Percentiles rank a stretch among this genome's conserved stretches.
Evolutionary conservation across 441 rosid species (phyloP).

Genomic region (Croton laevigatus): DNA sequence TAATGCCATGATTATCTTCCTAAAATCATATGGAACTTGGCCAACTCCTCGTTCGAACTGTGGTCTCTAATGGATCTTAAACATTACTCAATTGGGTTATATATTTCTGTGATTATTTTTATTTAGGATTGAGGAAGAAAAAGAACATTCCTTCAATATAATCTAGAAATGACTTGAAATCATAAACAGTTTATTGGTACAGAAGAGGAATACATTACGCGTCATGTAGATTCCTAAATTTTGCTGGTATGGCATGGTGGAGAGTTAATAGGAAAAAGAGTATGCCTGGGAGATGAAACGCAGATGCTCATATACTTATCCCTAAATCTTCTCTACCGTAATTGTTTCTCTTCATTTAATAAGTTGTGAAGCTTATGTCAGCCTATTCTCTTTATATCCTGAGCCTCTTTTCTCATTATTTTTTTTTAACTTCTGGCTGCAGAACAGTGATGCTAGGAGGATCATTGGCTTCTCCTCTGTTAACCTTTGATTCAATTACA

Average conservation of each 20-base stretch:
- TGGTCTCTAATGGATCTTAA: not conserved
- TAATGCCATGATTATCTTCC: not conserved
- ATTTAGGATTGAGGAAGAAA: not conserved
- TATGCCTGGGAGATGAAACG: not conserved
- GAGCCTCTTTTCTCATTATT: not conserved
- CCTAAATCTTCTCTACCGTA: not conserved
- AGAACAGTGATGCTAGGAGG: slow-evolving; percentile 57
- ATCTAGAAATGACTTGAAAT: not conserved
- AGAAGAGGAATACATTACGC: not conserved
- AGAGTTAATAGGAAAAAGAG: not conserved
- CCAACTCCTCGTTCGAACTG: not conserved
- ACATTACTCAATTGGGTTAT: not conserved
- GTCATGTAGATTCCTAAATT: not conserved
- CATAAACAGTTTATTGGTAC: not conserved
- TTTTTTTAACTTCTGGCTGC: slow-evolving; percentile 4
- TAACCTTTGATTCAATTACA: slow-evolving; percentile 31
- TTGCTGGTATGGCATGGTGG: not conserved
- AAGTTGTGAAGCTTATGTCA: not conserved
- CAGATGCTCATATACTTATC: not conserved
- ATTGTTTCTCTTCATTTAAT: not conserved
- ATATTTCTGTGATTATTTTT: not conserved
- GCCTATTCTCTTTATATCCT: not conserved
- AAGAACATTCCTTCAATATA: not conserved
- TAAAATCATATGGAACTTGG: no score
- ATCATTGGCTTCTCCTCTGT: slow-evolving; percentile 49